Evolutionary conservation across 192 early-diverging fungal species (phyloP), one percentile per base, ranked within the genome.

Genomic region (Haplosporangium gracile): DNA sequence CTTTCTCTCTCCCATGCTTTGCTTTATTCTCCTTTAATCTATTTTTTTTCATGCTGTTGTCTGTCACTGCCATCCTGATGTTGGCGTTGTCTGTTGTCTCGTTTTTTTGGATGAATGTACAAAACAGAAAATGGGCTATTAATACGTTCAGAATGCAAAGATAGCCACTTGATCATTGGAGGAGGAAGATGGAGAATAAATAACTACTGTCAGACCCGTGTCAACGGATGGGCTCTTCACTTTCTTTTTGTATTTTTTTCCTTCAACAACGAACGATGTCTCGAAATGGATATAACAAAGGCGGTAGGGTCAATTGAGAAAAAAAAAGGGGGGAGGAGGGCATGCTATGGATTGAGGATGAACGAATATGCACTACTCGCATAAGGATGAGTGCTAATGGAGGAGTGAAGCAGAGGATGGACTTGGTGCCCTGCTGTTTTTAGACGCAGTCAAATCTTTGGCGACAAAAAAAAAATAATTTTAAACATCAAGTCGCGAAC

Each of bases 141-240:
- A 65, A 65, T 65, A 65, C 7, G 29, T 32, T n/a, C 29, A 29
- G 11, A 4, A 32, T 32, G 29, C 29, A 11, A 60, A 26, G n/a
- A 10, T 36, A 70, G 22, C 69, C 13, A n/a, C 24, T 38, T 26
- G 18, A 65, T 63, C 45, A 68, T 10, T 42, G 20, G 70, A 13
- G 24, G 70, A 32, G 15, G 4, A 26, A 42, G 20, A 2, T 5
- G 13, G 10, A 53, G 9, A 15, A 40, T 20, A 38, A 57, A 7
- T 55, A 22, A 2, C 13, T 26, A 2, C n/a, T 68, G 43, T 76
- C 68, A 60, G 55, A 11, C 74, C 74, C 43, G 60, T 76, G 74
- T 63, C 47, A 15, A 8, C 10, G 34, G 29, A 74, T 22, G 34
- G 9, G 0, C 47, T 43, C 57, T 29, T 60, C 13, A 29, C 40